Conservation (phyloP, 306 rosid genomes). For the Trifolium subterraneum region DNA sequence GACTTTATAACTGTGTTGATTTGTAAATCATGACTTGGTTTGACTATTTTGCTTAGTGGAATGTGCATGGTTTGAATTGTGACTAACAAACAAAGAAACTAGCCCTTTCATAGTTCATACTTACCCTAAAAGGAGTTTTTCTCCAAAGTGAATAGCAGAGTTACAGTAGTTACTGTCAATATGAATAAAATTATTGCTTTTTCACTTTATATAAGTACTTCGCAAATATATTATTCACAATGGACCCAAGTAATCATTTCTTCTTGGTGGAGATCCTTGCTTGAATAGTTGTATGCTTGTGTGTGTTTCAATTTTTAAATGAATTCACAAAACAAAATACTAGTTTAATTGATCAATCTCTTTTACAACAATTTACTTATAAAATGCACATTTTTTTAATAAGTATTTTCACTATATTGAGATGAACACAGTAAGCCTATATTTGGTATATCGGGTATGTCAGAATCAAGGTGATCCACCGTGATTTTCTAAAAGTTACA, state of each 20-base stretch:
- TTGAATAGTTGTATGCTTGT: background rate
- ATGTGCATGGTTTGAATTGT: conserved; percentile 25
- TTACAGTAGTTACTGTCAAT: background rate
- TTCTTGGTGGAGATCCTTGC: background rate
- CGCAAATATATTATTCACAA: background rate
- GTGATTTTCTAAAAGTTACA: no score
- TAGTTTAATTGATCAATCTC: no score
- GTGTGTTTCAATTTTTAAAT: background rate
- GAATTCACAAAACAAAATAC: background rate
- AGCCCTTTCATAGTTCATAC: background rate
- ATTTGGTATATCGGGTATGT: no score
- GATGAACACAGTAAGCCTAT: no score
- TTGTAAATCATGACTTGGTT: conserved; percentile 41
- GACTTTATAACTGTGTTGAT: conserved; percentile 41
- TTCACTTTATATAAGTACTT: conserved; percentile 6
- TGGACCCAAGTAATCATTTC: background rate
- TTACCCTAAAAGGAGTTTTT: background rate
- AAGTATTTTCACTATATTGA: no score
- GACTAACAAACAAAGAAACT: background rate
- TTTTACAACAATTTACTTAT: no score
- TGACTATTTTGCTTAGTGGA: conserved; percentile 36
- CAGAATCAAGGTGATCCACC: no score
- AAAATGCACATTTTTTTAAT: no score
- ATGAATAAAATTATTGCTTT: background rate
- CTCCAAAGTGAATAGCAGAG: background rate